Percentiles rank a stretch among this genome's conserved stretches.
These are phyloP conservation scores for Ceratocystis huliohia DNA, from an alignment of 2,329 filamentous ascomycete species.

Conservation along the genomic window DNA sequence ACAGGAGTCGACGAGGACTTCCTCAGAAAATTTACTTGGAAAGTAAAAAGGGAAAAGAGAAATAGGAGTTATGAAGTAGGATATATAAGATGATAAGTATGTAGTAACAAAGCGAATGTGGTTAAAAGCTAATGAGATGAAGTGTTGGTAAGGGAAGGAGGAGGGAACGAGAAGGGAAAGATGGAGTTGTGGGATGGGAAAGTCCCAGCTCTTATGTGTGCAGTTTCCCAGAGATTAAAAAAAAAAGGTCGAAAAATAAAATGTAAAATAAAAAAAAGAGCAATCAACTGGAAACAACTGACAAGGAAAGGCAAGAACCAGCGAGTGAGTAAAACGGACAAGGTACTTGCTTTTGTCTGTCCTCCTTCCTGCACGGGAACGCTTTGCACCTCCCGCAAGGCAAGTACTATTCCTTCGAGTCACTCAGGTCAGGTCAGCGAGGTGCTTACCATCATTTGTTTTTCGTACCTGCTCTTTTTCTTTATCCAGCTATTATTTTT, in stretches of 20 bases:
- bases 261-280: neutral
- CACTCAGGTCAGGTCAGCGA: neutral
- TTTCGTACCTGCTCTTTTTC: neutral
- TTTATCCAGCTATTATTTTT: neutral
- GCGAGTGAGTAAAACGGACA: neutral
- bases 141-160: constrained; percentile 22
- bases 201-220: constrained; percentile 18
- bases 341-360: constrained; percentile 8
- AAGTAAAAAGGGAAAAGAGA: constrained; percentile 18
- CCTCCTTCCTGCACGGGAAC: constrained; percentile 8
- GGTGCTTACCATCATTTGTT: neutral
- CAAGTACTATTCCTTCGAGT: constrained; percentile 5
- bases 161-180: constrained; percentile 23
- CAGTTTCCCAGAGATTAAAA: neutral
- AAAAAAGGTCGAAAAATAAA: neutral
- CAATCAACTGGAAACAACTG: neutral
- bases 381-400: constrained; percentile 8
- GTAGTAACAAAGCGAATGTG: constrained; percentile 11
- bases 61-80: constrained; percentile 17
- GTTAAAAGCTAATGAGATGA: constrained; percentile 13
- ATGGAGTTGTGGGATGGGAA: constrained; percentile 16
- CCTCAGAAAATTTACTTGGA: constrained; percentile 34
- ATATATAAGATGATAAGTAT: constrained; percentile 8
- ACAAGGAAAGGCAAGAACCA: constrained; percentile 11
- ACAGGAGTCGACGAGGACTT: constrained; percentile 65